Percentiles rank a stretch among this genome's conserved stretches.
phyloP scores from a whole-genome alignment of 1,139 yeast species.

The Suhomyces yuchorum region DNA sequence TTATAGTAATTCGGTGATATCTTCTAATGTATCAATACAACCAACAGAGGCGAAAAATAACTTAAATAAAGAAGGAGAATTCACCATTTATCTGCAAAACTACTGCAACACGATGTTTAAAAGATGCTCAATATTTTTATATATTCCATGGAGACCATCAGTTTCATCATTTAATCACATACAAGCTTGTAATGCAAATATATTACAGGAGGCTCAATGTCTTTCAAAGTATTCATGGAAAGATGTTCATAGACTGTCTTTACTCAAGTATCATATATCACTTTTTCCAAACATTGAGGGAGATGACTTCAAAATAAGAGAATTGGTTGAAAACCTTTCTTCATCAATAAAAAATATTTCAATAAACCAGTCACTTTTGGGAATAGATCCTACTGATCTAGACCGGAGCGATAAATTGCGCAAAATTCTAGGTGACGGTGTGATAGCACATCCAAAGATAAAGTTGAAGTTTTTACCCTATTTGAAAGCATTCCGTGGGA shows the following conservation, averaged over 20 bases:
- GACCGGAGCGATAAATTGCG: slow-evolving; percentile 8
- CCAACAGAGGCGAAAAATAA: not conserved
- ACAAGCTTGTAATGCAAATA: slow-evolving; percentile 5
- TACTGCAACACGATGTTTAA: slow-evolving; percentile 16
- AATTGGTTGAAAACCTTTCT: slow-evolving; percentile 14
- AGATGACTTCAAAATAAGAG: slow-evolving; percentile 15
- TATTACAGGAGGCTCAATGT: not conserved
- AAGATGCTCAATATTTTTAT: slow-evolving; percentile 15
- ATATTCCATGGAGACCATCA: slow-evolving; percentile 24
- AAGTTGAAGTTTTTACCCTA: slow-evolving; percentile 12
- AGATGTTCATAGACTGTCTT: slow-evolving; percentile 7
- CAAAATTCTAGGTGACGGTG: slow-evolving; percentile 10
- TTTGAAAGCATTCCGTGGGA: slow-evolving; percentile 10
- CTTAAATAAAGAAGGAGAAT: not conserved
- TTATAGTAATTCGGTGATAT: not conserved
- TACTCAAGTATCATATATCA: slow-evolving; percentile 20
- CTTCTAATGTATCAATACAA: not conserved
- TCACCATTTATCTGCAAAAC: slow-evolving; percentile 18
- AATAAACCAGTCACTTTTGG: slow-evolving; percentile 7
- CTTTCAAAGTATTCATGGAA: slow-evolving; percentile 14
- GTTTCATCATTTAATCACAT: slow-evolving; percentile 4
- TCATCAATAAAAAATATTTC: slow-evolving; percentile 11
- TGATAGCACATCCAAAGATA: slow-evolving; percentile 7
- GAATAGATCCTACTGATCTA: slow-evolving; percentile 11
- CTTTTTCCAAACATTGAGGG: slow-evolving; percentile 20